A percentile compares a stretch with the other conserved stretches of the same genome.
phyloP scores from a whole-genome alignment of 164 flowering plant genomes.

The Aristolochia contorta region DNA sequence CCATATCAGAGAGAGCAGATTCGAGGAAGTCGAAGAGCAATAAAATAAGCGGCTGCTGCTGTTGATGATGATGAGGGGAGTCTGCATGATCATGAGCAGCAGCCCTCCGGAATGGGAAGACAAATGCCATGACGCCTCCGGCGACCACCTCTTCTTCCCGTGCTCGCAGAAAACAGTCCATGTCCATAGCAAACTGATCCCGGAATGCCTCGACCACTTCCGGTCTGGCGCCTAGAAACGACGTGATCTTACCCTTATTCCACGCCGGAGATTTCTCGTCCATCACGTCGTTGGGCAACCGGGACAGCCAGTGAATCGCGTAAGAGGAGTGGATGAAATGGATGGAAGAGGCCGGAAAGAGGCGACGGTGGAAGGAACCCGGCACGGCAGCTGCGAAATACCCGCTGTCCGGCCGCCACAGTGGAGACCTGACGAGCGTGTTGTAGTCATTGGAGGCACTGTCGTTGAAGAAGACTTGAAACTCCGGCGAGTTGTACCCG shows the following conservation, averaged over 20 bases:
- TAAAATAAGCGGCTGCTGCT: background rate
- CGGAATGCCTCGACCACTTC: too few relatives aligned
- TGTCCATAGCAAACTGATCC: too few relatives aligned
- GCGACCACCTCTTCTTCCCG: too few relatives aligned
- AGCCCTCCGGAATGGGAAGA: background rate
- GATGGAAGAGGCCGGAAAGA: constrained; percentile 13
- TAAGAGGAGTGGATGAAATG: constrained; percentile 15
- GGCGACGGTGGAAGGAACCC: too few relatives aligned
- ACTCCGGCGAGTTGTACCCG: background rate
- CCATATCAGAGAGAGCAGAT: constrained; percentile 3
- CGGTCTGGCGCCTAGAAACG: background rate
- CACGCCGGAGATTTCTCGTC: too few relatives aligned
- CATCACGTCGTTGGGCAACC: too few relatives aligned
- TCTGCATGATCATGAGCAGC: too few relatives aligned
- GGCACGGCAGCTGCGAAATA: too few relatives aligned
- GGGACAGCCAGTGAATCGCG: constrained; percentile 6
- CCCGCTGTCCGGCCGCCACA: background rate
- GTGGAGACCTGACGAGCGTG: constrained; percentile 1
- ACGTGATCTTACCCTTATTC: constrained; percentile 1
- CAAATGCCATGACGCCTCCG: too few relatives aligned
- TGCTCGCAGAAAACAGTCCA: too few relatives aligned
- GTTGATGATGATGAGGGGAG: too few relatives aligned
- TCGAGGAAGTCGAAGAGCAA: background rate
- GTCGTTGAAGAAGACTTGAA: constrained; percentile 2
- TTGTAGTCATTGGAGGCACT: background rate